Base-by-base conservation (phyloP, 495 filamentous ascomycete species). In the Hypoxylon subgilvum region DNA sequence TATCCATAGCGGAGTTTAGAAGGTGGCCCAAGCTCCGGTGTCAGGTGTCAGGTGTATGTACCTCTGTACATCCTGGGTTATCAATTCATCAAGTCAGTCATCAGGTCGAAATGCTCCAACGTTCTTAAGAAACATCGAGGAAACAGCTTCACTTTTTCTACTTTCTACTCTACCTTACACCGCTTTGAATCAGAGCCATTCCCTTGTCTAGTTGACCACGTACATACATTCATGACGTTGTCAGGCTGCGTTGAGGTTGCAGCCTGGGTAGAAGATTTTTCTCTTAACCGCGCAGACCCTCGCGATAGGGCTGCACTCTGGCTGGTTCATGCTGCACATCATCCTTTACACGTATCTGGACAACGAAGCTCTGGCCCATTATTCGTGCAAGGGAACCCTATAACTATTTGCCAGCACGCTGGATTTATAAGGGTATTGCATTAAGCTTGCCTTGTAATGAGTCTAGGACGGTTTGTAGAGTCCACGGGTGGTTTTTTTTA, bases 221-320 rank as follows among this genome's bases (percentile, higher is more conserved):
- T 47, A 59, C 47, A 52, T 41, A 47, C 46, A 59, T n/a, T n/a
- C n/a, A 44, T 43, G 28, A 35, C 21, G 45, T 42, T 36, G 54
- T 57, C 53, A 35, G 43, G 54, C 54, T 57, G 36, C 45, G n/a
- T n/a, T n/a, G n/a, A n/a, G 28, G 25, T 22, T 40, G 28, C 30
- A 57, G 30, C 18, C 28, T 23, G n/a, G n/a, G n/a, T n/a, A n/a
- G 27, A 30, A 41, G n/a, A 50, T 49, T 28, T 57, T 50, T 44
- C n/a, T n/a, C n/a, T n/a, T n/a, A n/a, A n/a, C n/a, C n/a, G n/a
- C n/a, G n/a, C n/a, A n/a, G n/a, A n/a, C n/a, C n/a, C n/a, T n/a
- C n/a, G n/a, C n/a, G 48, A 57, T 57, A 43, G 54, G 36, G 36
- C 45, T 52, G 31, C 46, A 58, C 32, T 27, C 54, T 57, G 54